Evolutionary conservation across 1,284 basidiomycete species (phyloP).

Genomic region (Moesziomyces sp.): DNA sequence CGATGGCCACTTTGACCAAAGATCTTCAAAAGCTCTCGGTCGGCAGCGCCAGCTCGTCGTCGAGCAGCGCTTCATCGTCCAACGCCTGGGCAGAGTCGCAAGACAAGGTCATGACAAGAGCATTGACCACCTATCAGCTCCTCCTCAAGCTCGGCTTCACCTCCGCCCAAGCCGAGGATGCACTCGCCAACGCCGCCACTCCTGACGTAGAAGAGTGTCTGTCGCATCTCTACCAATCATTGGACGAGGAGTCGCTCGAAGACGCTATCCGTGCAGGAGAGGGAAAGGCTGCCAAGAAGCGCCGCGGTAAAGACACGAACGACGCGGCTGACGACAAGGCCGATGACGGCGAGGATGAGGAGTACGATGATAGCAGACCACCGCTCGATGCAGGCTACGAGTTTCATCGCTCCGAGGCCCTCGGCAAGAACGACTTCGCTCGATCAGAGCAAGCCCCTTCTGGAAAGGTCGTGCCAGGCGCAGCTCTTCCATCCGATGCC

Average conservation of each 20-base stretch:
- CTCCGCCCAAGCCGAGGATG: slow-evolving; percentile 77
- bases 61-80: slow-evolving; percentile 10
- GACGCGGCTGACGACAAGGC: slow-evolving; percentile 23
- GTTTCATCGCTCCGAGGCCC: slow-evolving; percentile 39
- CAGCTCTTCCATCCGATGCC: slow-evolving; percentile 10
- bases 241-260: slow-evolving; percentile 73
- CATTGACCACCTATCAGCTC: slow-evolving; percentile 83
- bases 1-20: slow-evolving; percentile 42
- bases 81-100: slow-evolving; percentile 40
- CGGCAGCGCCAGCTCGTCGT: slow-evolving; percentile 6
- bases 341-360: slow-evolving; percentile 30
- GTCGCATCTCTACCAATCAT: slow-evolving; percentile 66
- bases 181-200: slow-evolving; percentile 74
- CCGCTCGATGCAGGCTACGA: slow-evolving; percentile 51
- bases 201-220: slow-evolving; percentile 89
- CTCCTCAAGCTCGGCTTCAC: slow-evolving; percentile 86
- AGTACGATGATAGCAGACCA: slow-evolving; percentile 57
- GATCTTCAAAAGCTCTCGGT: slow-evolving; percentile 42
- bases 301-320: slow-evolving; percentile 33
- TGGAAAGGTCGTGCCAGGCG: slow-evolving; percentile 18
- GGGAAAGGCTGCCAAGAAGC: slow-evolving; percentile 61
- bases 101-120: slow-evolving; percentile 75
- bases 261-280: slow-evolving; percentile 72
- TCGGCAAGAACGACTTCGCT: slow-evolving; percentile 36
- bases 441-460: slow-evolving; percentile 13